phyloP scores from a whole-genome alignment of 148 eudicot genomes.

The Vaccinium corymbosum region DNA sequence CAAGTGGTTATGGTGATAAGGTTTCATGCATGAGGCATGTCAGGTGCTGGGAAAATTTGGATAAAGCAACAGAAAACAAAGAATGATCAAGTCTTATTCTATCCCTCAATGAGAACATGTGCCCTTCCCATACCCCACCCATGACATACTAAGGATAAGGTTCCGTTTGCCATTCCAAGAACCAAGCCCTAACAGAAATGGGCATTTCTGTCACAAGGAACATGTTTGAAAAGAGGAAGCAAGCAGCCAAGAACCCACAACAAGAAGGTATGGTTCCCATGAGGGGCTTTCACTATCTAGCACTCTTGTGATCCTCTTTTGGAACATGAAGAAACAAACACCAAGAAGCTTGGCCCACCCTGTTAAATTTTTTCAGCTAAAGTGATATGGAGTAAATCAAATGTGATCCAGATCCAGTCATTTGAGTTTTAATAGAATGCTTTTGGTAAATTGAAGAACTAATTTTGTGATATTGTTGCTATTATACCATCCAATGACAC shows the following conservation, averaged over 20 bases:
- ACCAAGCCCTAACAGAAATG: conserved; percentile 21
- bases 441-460: too few species aligned
- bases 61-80: conserved; percentile 21
- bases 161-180: conserved; percentile 12
- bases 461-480: too few species aligned
- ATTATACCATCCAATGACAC: too few species aligned
- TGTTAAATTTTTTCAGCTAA: not conserved
- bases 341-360: not conserved
- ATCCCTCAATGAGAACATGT: conserved; percentile 4
- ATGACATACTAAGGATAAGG: conserved; percentile 22
- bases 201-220: conserved; percentile 18
- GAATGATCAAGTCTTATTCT: conserved; percentile 1
- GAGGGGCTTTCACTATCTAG: not conserved
- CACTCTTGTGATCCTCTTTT: not conserved
- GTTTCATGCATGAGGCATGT: conserved; percentile 11
- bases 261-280: conserved; percentile 15
- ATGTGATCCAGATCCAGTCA: not conserved
- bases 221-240: conserved; percentile 26
- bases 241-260: conserved; percentile 12
- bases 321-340: not conserved
- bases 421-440: too few species aligned
- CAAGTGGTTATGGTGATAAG: conserved; percentile 12
- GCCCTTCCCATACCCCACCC: conserved; percentile 21
- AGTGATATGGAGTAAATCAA: not conserved
- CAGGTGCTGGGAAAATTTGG: conserved; percentile 12